phyloP scores from a whole-genome alignment of 805 yeast species.

The Saturnispora zaruensis region DNA sequence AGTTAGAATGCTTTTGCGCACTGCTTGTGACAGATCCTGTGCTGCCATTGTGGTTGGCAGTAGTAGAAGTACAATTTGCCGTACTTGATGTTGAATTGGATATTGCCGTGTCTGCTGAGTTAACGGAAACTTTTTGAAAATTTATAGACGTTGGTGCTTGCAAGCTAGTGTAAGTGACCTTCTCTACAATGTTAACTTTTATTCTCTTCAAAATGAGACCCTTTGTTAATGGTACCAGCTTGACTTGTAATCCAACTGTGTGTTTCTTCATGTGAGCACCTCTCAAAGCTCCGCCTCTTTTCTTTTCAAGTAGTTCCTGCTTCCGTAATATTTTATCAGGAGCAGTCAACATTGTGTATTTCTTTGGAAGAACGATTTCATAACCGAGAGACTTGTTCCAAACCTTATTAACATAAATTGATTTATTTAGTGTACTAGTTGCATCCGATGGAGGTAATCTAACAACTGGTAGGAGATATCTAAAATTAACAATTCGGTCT shows the following conservation, averaged over 20 bases:
- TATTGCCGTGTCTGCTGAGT: not conserved
- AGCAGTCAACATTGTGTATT: slow-evolving; percentile 56
- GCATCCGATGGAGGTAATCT: slow-evolving; percentile 51
- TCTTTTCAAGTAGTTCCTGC: slow-evolving; percentile 7
- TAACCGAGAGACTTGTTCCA: slow-evolving; percentile 70
- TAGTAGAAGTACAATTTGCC: not conserved
- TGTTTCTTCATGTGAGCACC: slow-evolving; percentile 18
- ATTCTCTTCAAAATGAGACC: slow-evolving; percentile 54
- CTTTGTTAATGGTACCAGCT: slow-evolving; percentile 58
- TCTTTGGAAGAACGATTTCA: slow-evolving; percentile 62
- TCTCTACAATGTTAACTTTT: slow-evolving; percentile 57
- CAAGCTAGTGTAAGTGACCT: slow-evolving; percentile 47
- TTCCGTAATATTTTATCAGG: slow-evolving; percentile 6
- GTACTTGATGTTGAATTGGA: not conserved
- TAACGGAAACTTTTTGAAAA: not conserved
- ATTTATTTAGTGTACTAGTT: slow-evolving; percentile 54
- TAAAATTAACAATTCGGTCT: slow-evolving; percentile 27
- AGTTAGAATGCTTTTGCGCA: slow-evolving; percentile 17
- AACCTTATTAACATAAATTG: slow-evolving; percentile 63
- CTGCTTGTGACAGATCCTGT: not conserved
- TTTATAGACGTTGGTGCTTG: not conserved
- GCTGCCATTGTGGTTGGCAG: not conserved
- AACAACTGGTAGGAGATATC: slow-evolving; percentile 38
- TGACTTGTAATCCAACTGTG: slow-evolving; percentile 45
- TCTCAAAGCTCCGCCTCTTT: slow-evolving; percentile 24